Conservation (phyloP, 148 eudicot species). For the Camellia japonica region DNA sequence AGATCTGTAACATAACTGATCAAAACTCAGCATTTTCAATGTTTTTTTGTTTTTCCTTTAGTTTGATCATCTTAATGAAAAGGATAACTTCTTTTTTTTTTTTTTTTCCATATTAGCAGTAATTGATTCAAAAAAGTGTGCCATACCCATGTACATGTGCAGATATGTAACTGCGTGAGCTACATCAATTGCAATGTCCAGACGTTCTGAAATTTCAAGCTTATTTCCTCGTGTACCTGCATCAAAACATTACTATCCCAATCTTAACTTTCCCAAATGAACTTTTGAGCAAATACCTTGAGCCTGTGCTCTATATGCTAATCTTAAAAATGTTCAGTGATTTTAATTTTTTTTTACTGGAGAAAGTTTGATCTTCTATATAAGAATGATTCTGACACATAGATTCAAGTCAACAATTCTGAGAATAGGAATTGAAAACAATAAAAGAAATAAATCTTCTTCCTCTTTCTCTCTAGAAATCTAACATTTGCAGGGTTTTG, state of each 20-base stretch:
- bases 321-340: too few species aligned
- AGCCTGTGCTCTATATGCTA: not conserved
- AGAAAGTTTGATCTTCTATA: not conserved
- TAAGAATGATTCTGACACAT: not conserved
- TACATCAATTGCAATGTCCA: slow-evolving; percentile 72
- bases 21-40: slow-evolving; percentile 20
- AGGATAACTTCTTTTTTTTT: not conserved
- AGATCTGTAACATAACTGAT: slow-evolving; percentile 54
- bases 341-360: not conserved
- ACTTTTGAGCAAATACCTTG: not conserved
- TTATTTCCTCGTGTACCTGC: slow-evolving; percentile 48
- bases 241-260: not conserved
- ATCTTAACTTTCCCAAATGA: not conserved
- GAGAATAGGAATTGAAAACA: not conserved
- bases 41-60: not conserved
- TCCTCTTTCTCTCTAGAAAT: not conserved
- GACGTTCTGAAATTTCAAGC: slow-evolving; percentile 61
- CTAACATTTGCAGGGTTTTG: not conserved
- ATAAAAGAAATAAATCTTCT: not conserved
- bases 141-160: slow-evolving; percentile 64
- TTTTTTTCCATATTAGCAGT: not conserved
- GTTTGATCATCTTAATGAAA: not conserved
- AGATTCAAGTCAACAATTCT: not conserved
- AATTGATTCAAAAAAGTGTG: not conserved
- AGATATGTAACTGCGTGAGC: slow-evolving; percentile 81